phyloP scores from a whole-genome alignment of 2,329 filamentous ascomycete genomes.

The Orbilia blumenaviensis region DNA sequence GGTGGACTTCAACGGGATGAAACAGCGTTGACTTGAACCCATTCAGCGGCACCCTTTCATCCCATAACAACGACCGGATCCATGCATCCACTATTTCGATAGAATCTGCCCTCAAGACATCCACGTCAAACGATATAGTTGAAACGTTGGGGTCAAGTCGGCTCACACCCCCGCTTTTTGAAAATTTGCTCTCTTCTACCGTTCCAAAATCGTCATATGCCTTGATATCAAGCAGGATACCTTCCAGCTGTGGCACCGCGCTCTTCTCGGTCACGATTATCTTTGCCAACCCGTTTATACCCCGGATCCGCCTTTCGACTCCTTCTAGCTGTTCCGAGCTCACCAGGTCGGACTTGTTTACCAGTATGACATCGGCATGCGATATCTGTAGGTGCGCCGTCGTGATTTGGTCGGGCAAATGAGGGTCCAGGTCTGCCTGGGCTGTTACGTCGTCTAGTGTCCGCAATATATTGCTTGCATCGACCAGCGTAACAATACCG shows the following conservation, averaged over 20 bases:
- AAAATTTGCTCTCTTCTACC: slow-evolving; percentile 55
- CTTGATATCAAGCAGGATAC: slow-evolving; percentile 85
- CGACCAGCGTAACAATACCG: slow-evolving; percentile 93
- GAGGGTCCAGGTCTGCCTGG: slow-evolving; percentile 63
- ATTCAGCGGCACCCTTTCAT: slow-evolving; percentile 68
- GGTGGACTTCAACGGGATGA: slow-evolving; percentile 76
- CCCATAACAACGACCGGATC: slow-evolving; percentile 86
- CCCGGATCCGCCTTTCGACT: slow-evolving; percentile 75
- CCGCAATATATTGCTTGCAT: slow-evolving; percentile 88
- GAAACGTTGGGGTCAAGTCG: slow-evolving; percentile 90
- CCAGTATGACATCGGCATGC: slow-evolving; percentile 90
- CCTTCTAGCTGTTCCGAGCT: slow-evolving; percentile 72
- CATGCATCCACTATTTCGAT: slow-evolving; percentile 77
- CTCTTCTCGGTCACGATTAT: slow-evolving; percentile 83
- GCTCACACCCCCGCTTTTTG: slow-evolving; percentile 78
- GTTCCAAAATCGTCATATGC: slow-evolving; percentile 85
- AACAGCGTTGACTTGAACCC: slow-evolving; percentile 59
- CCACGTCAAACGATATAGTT: slow-evolving; percentile 77
- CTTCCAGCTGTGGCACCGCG: slow-evolving; percentile 81
- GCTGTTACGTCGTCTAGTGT: slow-evolving; percentile 75
- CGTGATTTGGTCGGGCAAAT: slow-evolving; percentile 68
- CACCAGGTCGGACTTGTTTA: slow-evolving; percentile 94
- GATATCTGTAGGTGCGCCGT: slow-evolving; percentile 96
- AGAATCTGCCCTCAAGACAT: slow-evolving; percentile 68
- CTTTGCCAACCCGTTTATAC: slow-evolving; percentile 89